Percentiles rank a stretch among this genome's conserved stretches.
Conservation (phyloP, 208 protist genomes). For the Trypanosoma rangeli region DNA sequence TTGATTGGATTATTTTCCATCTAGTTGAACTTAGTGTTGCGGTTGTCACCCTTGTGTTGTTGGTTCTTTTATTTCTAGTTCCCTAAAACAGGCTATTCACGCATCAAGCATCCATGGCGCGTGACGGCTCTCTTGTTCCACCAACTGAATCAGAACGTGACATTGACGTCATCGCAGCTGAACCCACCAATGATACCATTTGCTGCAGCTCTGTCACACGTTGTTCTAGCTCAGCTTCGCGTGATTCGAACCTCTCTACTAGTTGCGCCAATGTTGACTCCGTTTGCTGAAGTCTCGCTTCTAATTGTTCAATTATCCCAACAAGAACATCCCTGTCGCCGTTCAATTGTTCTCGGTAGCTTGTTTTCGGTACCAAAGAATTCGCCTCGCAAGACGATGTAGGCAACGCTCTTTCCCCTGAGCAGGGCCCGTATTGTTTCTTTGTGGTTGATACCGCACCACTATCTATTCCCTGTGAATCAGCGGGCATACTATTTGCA, state of each 20-base stretch:
- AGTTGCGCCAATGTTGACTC: background rate
- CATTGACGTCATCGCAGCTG: background rate
- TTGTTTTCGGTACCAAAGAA: background rate
- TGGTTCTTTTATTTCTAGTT: background rate
- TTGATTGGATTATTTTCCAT: background rate
- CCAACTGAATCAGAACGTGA: background rate
- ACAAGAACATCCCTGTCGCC: background rate
- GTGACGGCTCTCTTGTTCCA: slow-evolving; percentile 17
- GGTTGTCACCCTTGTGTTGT: background rate
- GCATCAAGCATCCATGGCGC: background rate
- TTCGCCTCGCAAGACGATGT: background rate
- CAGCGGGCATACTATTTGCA: background rate
- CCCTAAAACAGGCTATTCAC: background rate
- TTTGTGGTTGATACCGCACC: background rate
- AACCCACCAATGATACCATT: background rate
- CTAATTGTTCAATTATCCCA: slow-evolving; percentile 3
- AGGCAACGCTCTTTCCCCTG: background rate
- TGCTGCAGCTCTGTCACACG: background rate
- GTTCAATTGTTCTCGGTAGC: background rate
- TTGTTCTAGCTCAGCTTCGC: background rate
- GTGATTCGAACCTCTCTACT: slow-evolving; percentile 3
- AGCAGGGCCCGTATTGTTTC: background rate
- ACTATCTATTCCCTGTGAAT: background rate
- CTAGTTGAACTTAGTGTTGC: background rate
- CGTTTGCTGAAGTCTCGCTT: background rate